Base-by-base conservation (phyloP, 352 stramenopile species). In the Globisporangium alternatum region DNA sequence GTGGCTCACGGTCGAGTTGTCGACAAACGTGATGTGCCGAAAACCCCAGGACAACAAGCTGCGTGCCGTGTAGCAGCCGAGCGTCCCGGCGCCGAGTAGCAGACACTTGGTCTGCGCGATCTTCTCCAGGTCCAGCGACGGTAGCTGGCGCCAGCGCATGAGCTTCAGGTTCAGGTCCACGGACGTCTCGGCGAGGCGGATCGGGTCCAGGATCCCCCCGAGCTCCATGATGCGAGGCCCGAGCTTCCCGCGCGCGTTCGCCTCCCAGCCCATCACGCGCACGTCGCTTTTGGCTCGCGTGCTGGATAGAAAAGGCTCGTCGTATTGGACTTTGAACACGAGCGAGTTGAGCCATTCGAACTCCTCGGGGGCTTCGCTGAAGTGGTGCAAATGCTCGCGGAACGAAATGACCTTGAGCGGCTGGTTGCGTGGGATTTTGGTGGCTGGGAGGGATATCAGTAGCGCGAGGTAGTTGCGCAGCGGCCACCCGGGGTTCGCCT, bases 131-230 rank as follows among this genome's bases (percentile, higher is more conserved):
- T 99, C 75, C 1, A 99, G 80, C 35, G 81, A 78, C 5, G 98
- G 98, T 22, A 99, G 77, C 58, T 98, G 93, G 5, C 97, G 82
- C 98, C 98, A 99, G 41, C 97, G 91, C 98, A 99, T 99, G 19
- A 99, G 80, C 72, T 98, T 97, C 9, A 99, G 71, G 74, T 99
- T 99, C 54, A 99, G 80, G 69, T 99, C 93, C n/a, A 98, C 94
- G 0, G 96, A 98, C 60, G 98, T 96, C 44, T 97, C 86, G 7
- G 95, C 95, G 21, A 99, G 85, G 31, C 96, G 91, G 9, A 91
- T 81, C 56, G 78, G 93, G 61, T 96, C 85, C 30, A 96, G 60
- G 10, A 93, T 77, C 2, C 76, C 70, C 3, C 72, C 69, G n/a
- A 96, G 71, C 45, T 94, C 79, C 80, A 94, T 91, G 30, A 83